phyloP scores from a whole-genome alignment of 164 flowering plant genomes.

The Houttuynia cordata region DNA sequence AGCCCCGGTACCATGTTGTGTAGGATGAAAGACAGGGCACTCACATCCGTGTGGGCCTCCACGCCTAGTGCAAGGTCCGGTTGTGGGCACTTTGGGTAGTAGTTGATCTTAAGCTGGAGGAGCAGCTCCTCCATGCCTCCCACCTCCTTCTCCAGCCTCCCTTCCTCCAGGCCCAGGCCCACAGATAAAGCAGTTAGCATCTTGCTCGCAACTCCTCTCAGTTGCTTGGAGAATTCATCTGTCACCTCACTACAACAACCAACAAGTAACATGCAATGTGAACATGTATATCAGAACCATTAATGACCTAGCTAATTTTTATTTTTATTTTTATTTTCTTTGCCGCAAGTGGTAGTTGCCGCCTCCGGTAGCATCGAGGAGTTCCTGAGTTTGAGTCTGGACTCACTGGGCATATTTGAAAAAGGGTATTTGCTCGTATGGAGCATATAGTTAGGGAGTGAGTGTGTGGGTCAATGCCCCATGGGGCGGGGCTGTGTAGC shows the following conservation, averaged over 20 bases:
- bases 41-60: slow-evolving; percentile 86
- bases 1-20: slow-evolving; percentile 98
- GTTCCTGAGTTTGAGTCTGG: no score
- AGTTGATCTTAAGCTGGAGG: slow-evolving; percentile 82
- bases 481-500: no score
- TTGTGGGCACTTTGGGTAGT: slow-evolving; percentile 93
- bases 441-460: no score
- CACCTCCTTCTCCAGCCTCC: slow-evolving; percentile 62
- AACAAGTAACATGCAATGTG: no score
- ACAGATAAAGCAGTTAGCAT: slow-evolving; percentile 45
- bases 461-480: no score
- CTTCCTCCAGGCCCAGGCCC: slow-evolving; percentile 71
- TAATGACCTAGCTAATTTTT: no score
- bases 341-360: no score
- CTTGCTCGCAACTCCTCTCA: slow-evolving; percentile 50
- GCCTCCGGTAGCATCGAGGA: no score
- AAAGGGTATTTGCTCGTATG: neutral
- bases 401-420: no score
- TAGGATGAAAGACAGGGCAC: slow-evolving; percentile 80
- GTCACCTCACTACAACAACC: slow-evolving; percentile 44
- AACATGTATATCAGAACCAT: no score
- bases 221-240: slow-evolving; percentile 42
- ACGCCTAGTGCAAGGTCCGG: slow-evolving; percentile 93
- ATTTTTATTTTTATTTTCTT: no score
- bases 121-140: slow-evolving; percentile 72